A percentile compares a stretch with the other conserved stretches of the same genome.
These are phyloP conservation scores for Trypethelium eluteriae DNA, from an alignment of 495 filamentous ascomycete species.

Conservation along the genomic window DNA sequence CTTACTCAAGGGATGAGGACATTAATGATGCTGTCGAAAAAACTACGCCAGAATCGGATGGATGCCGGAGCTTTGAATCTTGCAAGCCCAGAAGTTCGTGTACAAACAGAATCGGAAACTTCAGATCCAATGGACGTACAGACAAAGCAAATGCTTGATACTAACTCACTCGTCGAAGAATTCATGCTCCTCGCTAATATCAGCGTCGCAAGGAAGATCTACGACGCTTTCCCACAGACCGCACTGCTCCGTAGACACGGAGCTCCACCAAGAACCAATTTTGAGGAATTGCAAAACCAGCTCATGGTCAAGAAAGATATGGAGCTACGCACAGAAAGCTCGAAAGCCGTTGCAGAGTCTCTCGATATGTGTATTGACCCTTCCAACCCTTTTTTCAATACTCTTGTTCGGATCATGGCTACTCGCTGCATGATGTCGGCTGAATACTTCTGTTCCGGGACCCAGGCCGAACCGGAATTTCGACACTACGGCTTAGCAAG, in stretches of 20 bases:
- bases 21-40: constrained; percentile 81
- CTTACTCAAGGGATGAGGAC: constrained; percentile 84
- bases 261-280: constrained; percentile 87
- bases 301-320: constrained; percentile 75
- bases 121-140: constrained; percentile 95
- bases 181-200: constrained; percentile 99
- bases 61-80: constrained; percentile 91
- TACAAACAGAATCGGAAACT: constrained; percentile 88
- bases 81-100: constrained; percentile 88
- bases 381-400: constrained; percentile 95
- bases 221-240: constrained; percentile 85
- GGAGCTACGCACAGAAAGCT: constrained; percentile 71
- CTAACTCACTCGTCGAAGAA: constrained; percentile 95
- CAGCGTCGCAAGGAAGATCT: constrained; percentile 78
- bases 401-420: constrained; percentile 89
- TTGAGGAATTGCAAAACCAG: constrained; percentile 85
- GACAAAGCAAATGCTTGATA: constrained; percentile 86
- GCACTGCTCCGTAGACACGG: constrained; percentile 87
- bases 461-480: constrained; percentile 87
- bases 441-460: constrained; percentile 93
- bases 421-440: constrained; percentile 99
- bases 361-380: constrained; percentile 76
- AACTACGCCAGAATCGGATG: constrained; percentile 90
- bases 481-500: constrained; percentile 91
- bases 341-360: constrained; percentile 81